Evolutionary conservation across 2,329 filamentous ascomycete genomes (phyloP), one percentile per base, ranked within the genome.

Genomic region (Macrophomina tecta): DNA sequence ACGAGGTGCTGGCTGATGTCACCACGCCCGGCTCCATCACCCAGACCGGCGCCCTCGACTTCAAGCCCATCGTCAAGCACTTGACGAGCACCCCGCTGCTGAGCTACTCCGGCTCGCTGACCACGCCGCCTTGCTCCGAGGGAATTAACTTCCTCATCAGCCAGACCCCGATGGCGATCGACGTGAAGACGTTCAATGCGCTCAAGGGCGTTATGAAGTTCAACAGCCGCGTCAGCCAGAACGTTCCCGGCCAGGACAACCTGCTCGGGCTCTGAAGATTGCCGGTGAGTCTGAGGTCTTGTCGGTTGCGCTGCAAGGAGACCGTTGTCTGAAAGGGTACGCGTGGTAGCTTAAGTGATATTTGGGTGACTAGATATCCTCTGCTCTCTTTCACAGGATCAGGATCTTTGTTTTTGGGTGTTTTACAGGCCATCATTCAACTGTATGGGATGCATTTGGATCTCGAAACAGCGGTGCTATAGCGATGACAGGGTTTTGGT

Each of bases 61-160:
- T 85, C 77, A 70, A 72, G 40, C 76, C 76, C 55, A 72, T 86
- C 0, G 73, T 77, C 36, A 55, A 70, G 9, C 73, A 78, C 46
- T 72, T 85, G 55, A 63, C 74, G 2, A 75, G 78, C 30, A 78
- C 78, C 9, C 72, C 75, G 4, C 75, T 85, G 64, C 82, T 81
- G 71, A 80, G 81, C 67, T 90, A 89, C 79, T 74, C 76, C 12
- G 87, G 87, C 23, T 88, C 85, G 18, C 79, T 90, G 53, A 90
- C 87, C 48, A 89, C 87, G 0, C 87, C 88, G 18, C 87, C 87
- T 4, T 89, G 87, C 77, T 80, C 80, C n/a, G 86, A 89, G 75
- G 83, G 83, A 30, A 78, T 89, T 28, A 79, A 75, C 9, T 89
- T 86, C 81, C 76, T 86, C 55, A 76, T 88, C 49, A 83, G 82